A percentile compares a stretch with the other conserved stretches of the same genome.
These are phyloP conservation scores for Scheffersomyces lignosus DNA, from an alignment of 805 yeast genomes.

Conservation along the genomic window DNA sequence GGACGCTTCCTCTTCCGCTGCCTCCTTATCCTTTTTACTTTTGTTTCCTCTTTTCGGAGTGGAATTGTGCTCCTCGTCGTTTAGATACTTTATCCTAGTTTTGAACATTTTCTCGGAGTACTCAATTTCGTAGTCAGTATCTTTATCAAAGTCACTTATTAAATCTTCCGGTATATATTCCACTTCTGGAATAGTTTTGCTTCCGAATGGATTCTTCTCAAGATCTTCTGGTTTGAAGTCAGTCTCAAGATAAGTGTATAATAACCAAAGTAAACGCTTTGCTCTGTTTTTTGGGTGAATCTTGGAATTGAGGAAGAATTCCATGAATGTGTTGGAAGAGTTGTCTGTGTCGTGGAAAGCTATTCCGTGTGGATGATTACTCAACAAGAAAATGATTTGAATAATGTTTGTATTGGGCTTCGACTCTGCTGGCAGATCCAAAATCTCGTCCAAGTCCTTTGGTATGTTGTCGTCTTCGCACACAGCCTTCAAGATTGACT, in stretches of 20 bases:
- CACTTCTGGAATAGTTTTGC: constrained; percentile 29
- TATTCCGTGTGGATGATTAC: constrained; percentile 60
- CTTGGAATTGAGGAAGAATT: constrained; percentile 64
- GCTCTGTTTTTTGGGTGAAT: constrained; percentile 69
- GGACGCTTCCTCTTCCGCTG: constrained; percentile 2
- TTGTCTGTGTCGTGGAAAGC: constrained; percentile 15
- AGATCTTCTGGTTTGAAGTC: constrained; percentile 53
- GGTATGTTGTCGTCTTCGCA: constrained; percentile 66
- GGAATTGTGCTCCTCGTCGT: constrained; percentile 37
- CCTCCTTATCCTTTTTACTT: constrained; percentile 23
- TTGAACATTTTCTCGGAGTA: constrained; percentile 50
- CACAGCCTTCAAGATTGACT: constrained; percentile 84
- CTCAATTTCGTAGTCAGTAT: constrained; percentile 48
- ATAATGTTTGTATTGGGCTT: constrained; percentile 62
- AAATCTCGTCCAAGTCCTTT: constrained; percentile 48
- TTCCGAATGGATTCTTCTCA: constrained; percentile 57
- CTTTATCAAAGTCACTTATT: constrained; percentile 39
- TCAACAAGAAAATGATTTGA: constrained; percentile 70
- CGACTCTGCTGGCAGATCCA: constrained; percentile 24
- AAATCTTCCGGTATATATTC: constrained; percentile 29
- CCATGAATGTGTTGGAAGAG: constrained; percentile 55
- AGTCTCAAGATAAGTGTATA: constrained; percentile 80
- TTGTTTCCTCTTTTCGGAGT: constrained; percentile 34
- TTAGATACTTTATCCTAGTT: constrained; percentile 39
- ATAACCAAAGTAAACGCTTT: constrained; percentile 74